Base-by-base conservation (phyloP, 257 asterid genomes). In the Ocimum tenuiflorum region DNA sequence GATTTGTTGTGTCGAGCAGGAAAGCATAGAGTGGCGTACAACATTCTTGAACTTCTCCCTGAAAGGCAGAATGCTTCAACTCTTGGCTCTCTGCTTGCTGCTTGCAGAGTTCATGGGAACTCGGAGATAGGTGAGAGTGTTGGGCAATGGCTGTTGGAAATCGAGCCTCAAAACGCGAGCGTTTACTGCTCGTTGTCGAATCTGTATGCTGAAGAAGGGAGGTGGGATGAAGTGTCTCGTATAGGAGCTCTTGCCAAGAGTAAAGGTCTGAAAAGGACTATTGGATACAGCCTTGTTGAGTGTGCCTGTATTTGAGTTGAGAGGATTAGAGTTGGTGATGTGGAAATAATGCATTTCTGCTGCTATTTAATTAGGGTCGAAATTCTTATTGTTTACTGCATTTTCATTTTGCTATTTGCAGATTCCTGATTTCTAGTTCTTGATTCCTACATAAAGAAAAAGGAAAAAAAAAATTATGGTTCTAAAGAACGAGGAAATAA, bases 1-100 rank as follows among this genome's bases (percentile, higher is more conserved):
- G 94, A 86, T 50, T 29, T 83, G 74, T 59, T 86, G 20, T 80
- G 88, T 23, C 78, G 89, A 59, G 87, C 80, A 23, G 94, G 89
- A n/a, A 58, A 72, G 74, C 47, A 83, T 0, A 83, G 76, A 71
- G 88, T 83, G 61, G 94, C 89, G 9, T 60, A 75, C 54, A 13
- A 57, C 29, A 39, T 86, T 36, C 51, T 86, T 31, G 54, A 72
- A 24, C 15, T 11, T 22, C 50, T 35, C 42, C 83, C 85, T 12
- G 63, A 64, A 14, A 60, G 60, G 3, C 63, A 66, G 66, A 79
- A 60, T 9, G 65, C 62, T 60, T 76, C 87, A 23, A 71, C 76
- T 6, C 75, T 86, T 60, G 81, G 83, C 14, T 74, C 86, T 52
- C 55, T 86, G 43, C 78, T 86, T 14, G 81, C 82, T 55, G 85